Percentiles rank a stretch among this genome's conserved stretches.
Conservation (phyloP, 345 rosid species). For the Microcos paniculata region DNA sequence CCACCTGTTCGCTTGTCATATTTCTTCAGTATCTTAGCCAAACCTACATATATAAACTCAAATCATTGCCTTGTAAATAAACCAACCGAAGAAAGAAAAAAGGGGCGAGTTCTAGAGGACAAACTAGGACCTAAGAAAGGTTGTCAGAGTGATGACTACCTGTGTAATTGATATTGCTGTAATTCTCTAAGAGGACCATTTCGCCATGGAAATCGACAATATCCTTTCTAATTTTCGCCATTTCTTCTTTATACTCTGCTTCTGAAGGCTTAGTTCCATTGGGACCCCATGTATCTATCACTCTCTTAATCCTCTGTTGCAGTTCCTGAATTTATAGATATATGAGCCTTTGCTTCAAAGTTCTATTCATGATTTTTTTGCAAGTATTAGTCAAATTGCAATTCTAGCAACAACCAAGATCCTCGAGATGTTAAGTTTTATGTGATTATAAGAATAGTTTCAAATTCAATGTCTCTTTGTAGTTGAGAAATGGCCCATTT, state of each 20-base stretch:
- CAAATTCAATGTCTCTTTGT: background rate
- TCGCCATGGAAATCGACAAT: conserved; percentile 92
- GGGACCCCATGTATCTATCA: conserved; percentile 41
- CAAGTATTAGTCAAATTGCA: background rate
- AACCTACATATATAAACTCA: conserved; percentile 33
- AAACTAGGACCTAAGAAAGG: background rate
- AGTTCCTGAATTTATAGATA: conserved; percentile 43
- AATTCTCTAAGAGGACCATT: conserved; percentile 82
- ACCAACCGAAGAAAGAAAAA: background rate
- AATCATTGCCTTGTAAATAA: background rate
- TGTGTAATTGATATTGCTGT: conserved; percentile 88
- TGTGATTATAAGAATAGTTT: background rate
- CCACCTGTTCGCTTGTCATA: conserved; percentile 80
- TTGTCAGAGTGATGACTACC: conserved; percentile 32
- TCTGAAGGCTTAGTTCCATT: conserved; percentile 45
- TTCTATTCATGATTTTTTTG: background rate
- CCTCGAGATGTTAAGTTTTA: background rate
- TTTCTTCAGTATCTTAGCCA: conserved; percentile 86
- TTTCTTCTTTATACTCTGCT: conserved; percentile 41
- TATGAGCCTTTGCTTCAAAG: background rate
- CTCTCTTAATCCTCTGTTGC: conserved; percentile 54
- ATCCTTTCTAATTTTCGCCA: conserved; percentile 55
- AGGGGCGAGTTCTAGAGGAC: background rate
- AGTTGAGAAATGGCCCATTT: background rate
- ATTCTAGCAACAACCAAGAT: background rate